A percentile compares a stretch with the other conserved stretches of the same genome.
Evolutionary conservation across 495 filamentous ascomycete species (phyloP).

Genomic region (Penicillium nucicola): DNA sequence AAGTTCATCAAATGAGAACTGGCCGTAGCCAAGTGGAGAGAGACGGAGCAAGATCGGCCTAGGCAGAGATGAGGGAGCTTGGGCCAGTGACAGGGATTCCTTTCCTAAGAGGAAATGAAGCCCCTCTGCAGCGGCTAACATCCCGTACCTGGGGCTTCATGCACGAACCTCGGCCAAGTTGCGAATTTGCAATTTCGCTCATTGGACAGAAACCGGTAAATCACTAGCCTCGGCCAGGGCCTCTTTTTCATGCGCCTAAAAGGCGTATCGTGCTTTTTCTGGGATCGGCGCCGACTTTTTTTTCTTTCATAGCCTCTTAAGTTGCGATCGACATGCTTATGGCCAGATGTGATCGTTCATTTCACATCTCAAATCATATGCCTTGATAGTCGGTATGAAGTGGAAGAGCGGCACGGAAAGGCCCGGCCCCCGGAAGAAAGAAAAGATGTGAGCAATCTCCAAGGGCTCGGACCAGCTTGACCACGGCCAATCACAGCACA

Average conservation of each 20-base stretch:
- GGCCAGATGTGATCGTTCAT: not conserved
- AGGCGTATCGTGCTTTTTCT: slow-evolving; percentile 15
- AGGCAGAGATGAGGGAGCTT: slow-evolving; percentile 32
- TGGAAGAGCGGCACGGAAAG: slow-evolving; percentile 42
- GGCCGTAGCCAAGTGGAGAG: slow-evolving; percentile 19
- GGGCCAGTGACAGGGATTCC: slow-evolving; percentile 28
- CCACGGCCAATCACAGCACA: slow-evolving; percentile 19
- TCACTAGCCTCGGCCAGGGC: slow-evolving; percentile 18
- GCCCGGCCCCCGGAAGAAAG: slow-evolving; percentile 33
- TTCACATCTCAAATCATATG: slow-evolving; percentile 2
- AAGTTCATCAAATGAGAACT: slow-evolving; percentile 11
- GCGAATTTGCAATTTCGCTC: slow-evolving; percentile 36
- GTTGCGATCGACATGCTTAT: slow-evolving; percentile 2
- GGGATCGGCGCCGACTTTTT: too few species aligned
- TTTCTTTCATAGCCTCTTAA: not conserved
- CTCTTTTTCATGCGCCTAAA: slow-evolving; percentile 24
- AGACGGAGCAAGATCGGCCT: slow-evolving; percentile 30
- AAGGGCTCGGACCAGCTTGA: slow-evolving; percentile 18
- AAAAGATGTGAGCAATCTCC: too few species aligned
- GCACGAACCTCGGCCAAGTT: slow-evolving; percentile 29
- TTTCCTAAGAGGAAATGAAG: slow-evolving; percentile 8
- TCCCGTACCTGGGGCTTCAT: slow-evolving; percentile 29
- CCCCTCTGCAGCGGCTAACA: slow-evolving; percentile 12
- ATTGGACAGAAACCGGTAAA: slow-evolving; percentile 30
- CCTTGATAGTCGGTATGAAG: slow-evolving; percentile 4